Base-by-base conservation (phyloP, 495 filamentous ascomycete species). In the Xylaria scruposa region DNA sequence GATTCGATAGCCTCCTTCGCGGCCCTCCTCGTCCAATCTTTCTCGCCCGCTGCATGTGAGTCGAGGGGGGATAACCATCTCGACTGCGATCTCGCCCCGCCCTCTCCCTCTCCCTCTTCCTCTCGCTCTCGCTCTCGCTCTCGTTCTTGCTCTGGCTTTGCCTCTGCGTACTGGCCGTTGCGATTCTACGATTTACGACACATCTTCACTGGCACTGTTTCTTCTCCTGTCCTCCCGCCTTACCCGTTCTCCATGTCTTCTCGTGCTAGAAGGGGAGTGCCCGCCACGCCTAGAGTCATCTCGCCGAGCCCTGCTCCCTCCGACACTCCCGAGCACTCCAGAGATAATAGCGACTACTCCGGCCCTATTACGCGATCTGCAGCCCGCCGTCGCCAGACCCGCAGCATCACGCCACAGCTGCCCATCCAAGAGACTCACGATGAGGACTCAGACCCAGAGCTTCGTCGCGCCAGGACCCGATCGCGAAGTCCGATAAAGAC, bases 241-340 rank as follows among this genome's bases (percentile, higher is more conserved):
- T 85, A 84, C 53, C 77, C 78, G 13, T 82, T 81, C 77, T 74
- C 74, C 75, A 85, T 83, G 81, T 80, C 82, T 38, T 64, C 77
- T 68, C 76, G 76, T 77, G 77, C 74, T 62, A 76, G 78, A 73
- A 74, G 79, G 58, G 76, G 81, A 63, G 82, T 91, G 40, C 91
- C 91, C 65, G 85, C 87, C 63, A 91, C 88, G 69, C 91, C 91
- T 72, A 88, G 91, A 74, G 88, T 93, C 74, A 92, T 90, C 70
- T 92, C 91, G 31, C 91, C 91, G 21, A 89, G 90, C 26, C 91
- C 91, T 66, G 87, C 90, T 2, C 85, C 89, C 17, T 89, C 90
- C 67, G 90, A 92, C 62, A 76, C 73, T 38, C 82, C 81, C 56
- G 82, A 74, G 76, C 83, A 58, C 75, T 70, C 70, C 29, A 80